Conservation (phyloP, 306 rosid species). For the Quercus parvula region DNA sequence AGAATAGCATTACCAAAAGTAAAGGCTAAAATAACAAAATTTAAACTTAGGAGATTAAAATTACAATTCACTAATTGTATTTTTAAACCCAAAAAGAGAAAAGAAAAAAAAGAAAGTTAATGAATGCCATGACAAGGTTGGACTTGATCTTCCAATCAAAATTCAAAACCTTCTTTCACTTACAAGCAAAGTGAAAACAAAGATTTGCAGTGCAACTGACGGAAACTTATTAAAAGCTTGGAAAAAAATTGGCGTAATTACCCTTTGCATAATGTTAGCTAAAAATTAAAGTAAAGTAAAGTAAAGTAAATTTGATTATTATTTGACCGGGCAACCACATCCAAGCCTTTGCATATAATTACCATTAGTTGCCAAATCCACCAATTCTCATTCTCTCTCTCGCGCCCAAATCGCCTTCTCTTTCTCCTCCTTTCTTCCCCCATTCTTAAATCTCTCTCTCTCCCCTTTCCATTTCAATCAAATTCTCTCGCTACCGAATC, state of each 20-base stretch:
- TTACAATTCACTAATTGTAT: too few relatives aligned
- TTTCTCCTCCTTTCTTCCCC: slow-evolving; percentile 11
- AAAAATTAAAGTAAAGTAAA: not conserved
- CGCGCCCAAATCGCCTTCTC: slow-evolving; percentile 66
- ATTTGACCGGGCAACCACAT: slow-evolving; percentile 47
- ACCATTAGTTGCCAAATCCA: slow-evolving; percentile 33
- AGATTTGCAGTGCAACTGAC: too few relatives aligned
- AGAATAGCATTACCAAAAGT: too few relatives aligned
- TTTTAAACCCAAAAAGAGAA: too few relatives aligned
- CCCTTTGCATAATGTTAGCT: not conserved
- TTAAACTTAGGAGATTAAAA: too few relatives aligned
- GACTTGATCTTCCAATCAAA: too few relatives aligned
- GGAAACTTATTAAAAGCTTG: too few relatives aligned
- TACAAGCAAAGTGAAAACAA: too few relatives aligned
- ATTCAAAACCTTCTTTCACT: too few relatives aligned
- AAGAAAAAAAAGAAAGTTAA: too few relatives aligned
- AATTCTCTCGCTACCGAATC: slow-evolving; percentile 23
- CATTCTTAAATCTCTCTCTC: not conserved
- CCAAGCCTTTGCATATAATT: slow-evolving; percentile 16
- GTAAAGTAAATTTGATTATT: slow-evolving; percentile 12
- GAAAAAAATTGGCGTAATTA: not conserved
- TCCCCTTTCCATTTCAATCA: slow-evolving; percentile 10
- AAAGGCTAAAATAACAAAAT: too few relatives aligned
- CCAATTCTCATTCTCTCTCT: slow-evolving; percentile 30
- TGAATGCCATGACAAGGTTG: too few relatives aligned